Evolutionary conservation across 2,329 filamentous ascomycete species (phyloP).

Genomic region (Pseudocercospora vitis): DNA sequence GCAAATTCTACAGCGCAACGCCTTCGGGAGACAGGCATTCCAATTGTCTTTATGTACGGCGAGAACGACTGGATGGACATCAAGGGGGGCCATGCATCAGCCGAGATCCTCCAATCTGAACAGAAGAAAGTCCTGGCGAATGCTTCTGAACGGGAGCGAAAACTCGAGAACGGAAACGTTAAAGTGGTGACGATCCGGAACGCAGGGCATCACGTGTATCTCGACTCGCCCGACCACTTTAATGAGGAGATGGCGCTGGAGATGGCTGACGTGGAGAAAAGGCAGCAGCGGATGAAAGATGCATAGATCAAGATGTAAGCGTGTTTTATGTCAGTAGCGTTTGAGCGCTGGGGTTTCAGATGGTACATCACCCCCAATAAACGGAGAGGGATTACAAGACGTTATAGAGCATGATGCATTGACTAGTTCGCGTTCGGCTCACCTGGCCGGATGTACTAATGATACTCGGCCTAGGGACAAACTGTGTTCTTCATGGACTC

Average conservation of each 20-base stretch:
- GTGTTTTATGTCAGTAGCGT: background rate
- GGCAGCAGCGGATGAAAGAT: conserved; percentile 37
- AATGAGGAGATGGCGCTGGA: conserved; percentile 65
- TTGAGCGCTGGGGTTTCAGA: background rate
- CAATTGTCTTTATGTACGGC: conserved; percentile 90
- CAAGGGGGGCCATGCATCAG: conserved; percentile 75
- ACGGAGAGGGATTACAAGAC: too few species aligned
- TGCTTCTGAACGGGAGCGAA: conserved; percentile 65
- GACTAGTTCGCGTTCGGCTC: too few species aligned
- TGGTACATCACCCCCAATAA: too few species aligned
- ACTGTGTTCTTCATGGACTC: too few species aligned
- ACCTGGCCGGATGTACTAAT: too few species aligned
- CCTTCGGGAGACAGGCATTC: conserved; percentile 63
- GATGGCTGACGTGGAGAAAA: conserved; percentile 61
- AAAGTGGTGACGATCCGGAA: conserved; percentile 77
- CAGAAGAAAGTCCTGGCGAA: conserved; percentile 59
- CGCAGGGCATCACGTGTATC: conserved; percentile 70
- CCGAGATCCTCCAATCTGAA: conserved; percentile 73
- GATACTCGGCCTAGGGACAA: too few species aligned
- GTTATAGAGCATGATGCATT: too few species aligned
- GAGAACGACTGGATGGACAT: conserved; percentile 99
- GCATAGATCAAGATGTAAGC: too few species aligned
- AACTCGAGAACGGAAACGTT: conserved; percentile 72
- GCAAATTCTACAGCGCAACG: conserved; percentile 59
- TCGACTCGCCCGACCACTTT: conserved; percentile 70